Conservation (phyloP, 2,329 filamentous ascomycete species). For the Paracoccidioides brasiliensis region DNA sequence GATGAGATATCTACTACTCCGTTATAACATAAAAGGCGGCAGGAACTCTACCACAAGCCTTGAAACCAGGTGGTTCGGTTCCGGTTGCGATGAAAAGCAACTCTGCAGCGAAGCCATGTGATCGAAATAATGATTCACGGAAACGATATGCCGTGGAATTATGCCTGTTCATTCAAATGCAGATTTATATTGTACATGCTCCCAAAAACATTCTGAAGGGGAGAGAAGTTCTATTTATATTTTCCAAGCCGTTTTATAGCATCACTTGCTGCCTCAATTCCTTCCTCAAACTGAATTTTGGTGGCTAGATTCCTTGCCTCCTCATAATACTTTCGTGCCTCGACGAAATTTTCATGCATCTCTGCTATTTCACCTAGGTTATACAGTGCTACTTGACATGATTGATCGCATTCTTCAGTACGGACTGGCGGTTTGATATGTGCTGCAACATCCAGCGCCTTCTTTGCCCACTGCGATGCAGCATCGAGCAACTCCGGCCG, state of each 20-base stretch:
- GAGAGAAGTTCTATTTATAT: background rate
- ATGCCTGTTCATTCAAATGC: background rate
- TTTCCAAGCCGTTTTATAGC: constrained; percentile 21
- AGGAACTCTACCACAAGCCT: no score
- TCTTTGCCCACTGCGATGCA: constrained; percentile 64
- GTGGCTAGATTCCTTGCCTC: constrained; percentile 51
- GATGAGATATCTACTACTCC: no score
- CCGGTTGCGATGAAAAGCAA: background rate
- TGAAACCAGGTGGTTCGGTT: no score
- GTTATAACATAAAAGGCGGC: no score
- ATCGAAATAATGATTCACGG: background rate
- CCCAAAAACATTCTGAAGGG: background rate
- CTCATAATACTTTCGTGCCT: constrained; percentile 55
- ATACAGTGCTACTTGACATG: constrained; percentile 71
- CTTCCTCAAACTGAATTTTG: constrained; percentile 29
- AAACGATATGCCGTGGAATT: background rate
- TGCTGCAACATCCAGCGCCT: constrained; percentile 55
- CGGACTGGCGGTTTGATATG: constrained; percentile 53
- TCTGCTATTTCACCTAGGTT: constrained; percentile 76
- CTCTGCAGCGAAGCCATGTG: background rate
- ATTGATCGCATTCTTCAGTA: constrained; percentile 68
- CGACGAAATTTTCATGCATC: constrained; percentile 51
- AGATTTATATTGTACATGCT: background rate
- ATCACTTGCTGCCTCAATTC: constrained; percentile 18
- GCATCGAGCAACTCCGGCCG: constrained; percentile 52